Conservation (phyloP, 441 rosid genomes). For the Gossypium schwendimanii region DNA sequence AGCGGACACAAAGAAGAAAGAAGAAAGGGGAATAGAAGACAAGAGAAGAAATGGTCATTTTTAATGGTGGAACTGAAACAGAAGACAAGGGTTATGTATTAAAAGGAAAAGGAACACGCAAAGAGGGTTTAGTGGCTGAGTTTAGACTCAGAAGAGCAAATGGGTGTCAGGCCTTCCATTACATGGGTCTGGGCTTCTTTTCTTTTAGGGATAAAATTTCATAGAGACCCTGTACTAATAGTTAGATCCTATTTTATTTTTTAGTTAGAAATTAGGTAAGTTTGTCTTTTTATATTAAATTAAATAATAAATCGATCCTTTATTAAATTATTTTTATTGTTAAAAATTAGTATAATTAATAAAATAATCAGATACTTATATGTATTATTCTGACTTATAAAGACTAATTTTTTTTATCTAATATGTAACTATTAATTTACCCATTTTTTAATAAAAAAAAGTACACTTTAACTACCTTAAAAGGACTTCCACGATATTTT, state of each 20-base stretch:
- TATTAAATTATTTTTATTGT: too few relatives aligned
- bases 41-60: neutral
- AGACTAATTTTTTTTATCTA: too few relatives aligned
- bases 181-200: neutral
- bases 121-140: neutral
- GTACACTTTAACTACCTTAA: too few relatives aligned
- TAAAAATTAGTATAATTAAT: fast-evolving
- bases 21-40: neutral
- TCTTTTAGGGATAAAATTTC: neutral
- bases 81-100: neutral
- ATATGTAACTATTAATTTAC: fast-evolving
- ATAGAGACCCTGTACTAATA: too few relatives aligned
- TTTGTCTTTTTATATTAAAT: too few relatives aligned
- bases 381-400: fast-evolving
- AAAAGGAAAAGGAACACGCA: neutral
- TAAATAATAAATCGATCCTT: fast-evolving
- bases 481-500: too few relatives aligned
- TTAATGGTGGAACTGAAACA: neutral
- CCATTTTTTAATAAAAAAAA: too few relatives aligned
- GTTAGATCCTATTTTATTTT: too few relatives aligned
- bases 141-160: neutral
- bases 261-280: too few relatives aligned
- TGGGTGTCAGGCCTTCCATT: neutral
- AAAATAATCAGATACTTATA: too few relatives aligned
- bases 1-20: neutral